Base-by-base conservation (phyloP, 2,329 filamentous ascomycete species). In the Aspergillus novofumigatus region DNA sequence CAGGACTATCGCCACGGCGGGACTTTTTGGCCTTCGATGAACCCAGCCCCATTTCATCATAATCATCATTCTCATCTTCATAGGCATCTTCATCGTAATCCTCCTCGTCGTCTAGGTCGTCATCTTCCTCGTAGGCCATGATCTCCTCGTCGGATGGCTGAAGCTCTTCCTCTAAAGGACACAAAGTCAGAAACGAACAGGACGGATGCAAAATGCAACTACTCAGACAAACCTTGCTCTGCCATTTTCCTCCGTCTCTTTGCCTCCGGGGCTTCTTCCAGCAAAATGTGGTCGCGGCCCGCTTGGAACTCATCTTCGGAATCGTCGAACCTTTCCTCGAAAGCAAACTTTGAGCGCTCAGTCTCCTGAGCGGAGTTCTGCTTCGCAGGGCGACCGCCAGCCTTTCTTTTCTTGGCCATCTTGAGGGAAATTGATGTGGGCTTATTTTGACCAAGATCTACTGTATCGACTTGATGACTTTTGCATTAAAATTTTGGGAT, bases 231-330 rank as follows among this genome's bases (percentile, higher is more conserved):
- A 82, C 83, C 83, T 59, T 94, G 85, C 68, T 93, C 88, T 56
- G 86, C 80, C 57, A 82, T 76, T 65, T 86, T 88, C 66, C 88
- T 86, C 68, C 87, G 82, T 62, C 90, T 86, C 78, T 97, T 97
- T 29, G 86, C 86, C 42, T 85, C 83, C 14, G 88, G 90, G 35
- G 83, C 88, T 64, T 96, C 91, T 29, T 96, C 91, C 41, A 99
- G 82, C 67, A 93, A 76, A 61, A 99, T 86, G 69, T 90, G 88
- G 75, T 99, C 94, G 62, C 89, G 85, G 62, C 92, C 88, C 58
- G 92, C 80, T 68, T 93, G 91, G 72, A 96, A 96, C 71, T 96
- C 91, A 73, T 99, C 94, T 73, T 96, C 91, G 1, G 92, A 95
- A 72, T 97, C 88, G 63, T 92, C 91, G 65, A 99, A 88, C 75